Evolutionary conservation across 495 filamentous ascomycete species (phyloP), one percentile per base, ranked within the genome.

Genomic region (Neurospora terricola): DNA sequence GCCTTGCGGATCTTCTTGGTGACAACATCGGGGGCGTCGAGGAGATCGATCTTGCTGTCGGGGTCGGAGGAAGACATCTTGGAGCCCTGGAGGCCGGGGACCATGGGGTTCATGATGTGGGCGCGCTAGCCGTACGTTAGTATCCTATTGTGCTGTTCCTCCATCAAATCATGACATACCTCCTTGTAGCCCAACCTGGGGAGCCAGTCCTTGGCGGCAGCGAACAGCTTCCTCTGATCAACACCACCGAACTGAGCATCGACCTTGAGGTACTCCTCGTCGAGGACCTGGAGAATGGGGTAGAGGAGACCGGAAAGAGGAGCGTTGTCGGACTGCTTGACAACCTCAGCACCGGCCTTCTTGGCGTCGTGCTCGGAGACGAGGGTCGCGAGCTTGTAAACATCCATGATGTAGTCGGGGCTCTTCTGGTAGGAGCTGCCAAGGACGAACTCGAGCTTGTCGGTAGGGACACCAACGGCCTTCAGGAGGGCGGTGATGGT

Each of bases 151-250:
- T 5, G 14, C 12, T 71, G 16, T 54, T 21, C 23, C 38, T 21
- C 21, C 5, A 27, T 59, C 10, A 70, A 30, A 74, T 81, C 81
- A 70, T 59, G 23, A 75, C 39, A 43, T 71, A 81, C 79, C 79
- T 91, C 85, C 70, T 86, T 86, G 82, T 91, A 94, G 6, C 90
- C 90, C 40, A 95, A 80, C 78, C 86, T 87, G 0, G 91, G 90
- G n/a, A 95, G 80, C 73, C 87, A 86, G 76, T 94, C 92, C 38
- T 91, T 90, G 0, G 94, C 94, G 9, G 91, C 82, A 10, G 88
- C 88, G 76, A 98, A 99, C 38, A 98, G 88, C 80, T 99, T 99
- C 40, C 95, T 83, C 85, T 98, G 94, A 75, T 97, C 94, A 5
- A 96, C 85, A 68, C 90, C 90, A 10, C 91, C 91, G 69, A 90